phyloP scores from a whole-genome alignment of 139 green algal genomes.

The Trebouxia sp. region DNA sequence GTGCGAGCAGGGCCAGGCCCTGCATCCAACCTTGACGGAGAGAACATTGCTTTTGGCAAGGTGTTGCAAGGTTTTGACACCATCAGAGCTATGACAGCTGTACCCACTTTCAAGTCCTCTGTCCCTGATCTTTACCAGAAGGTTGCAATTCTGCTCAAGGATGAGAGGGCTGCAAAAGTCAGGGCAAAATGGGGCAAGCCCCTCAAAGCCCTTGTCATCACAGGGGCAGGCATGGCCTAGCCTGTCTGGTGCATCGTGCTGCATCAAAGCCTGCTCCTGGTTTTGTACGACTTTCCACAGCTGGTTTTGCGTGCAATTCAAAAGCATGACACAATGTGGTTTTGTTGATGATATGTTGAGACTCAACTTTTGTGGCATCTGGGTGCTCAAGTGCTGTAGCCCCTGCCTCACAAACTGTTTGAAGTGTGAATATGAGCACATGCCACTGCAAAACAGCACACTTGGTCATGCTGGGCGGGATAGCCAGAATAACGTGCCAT shows the following conservation, averaged over 20 bases:
- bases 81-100: constrained; percentile 40
- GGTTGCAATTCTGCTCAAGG: constrained; percentile 66
- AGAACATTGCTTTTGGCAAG: constrained; percentile 79
- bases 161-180: constrained; percentile 61
- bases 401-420: no score
- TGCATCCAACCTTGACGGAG: constrained; percentile 63
- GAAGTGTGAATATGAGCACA: no score
- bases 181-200: constrained; percentile 67
- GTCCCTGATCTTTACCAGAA: no score
- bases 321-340: background rate
- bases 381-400: no score
- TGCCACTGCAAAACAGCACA: no score
- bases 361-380: no score
- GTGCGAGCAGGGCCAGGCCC: constrained; percentile 59
- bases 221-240: constrained; percentile 10
- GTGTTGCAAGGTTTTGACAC: constrained; percentile 60
- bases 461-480: no score
- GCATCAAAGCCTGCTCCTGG: no score
- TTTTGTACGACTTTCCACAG: no score
- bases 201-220: constrained; percentile 70
- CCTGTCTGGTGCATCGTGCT: no score
- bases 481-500: no score
- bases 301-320: background rate
- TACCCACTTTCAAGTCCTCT: constrained; percentile 62
- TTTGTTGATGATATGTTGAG: no score